These are phyloP conservation scores for Botrytis aclada DNA, from an alignment of 2,329 filamentous ascomycete genomes.

Conservation along the genomic window DNA sequence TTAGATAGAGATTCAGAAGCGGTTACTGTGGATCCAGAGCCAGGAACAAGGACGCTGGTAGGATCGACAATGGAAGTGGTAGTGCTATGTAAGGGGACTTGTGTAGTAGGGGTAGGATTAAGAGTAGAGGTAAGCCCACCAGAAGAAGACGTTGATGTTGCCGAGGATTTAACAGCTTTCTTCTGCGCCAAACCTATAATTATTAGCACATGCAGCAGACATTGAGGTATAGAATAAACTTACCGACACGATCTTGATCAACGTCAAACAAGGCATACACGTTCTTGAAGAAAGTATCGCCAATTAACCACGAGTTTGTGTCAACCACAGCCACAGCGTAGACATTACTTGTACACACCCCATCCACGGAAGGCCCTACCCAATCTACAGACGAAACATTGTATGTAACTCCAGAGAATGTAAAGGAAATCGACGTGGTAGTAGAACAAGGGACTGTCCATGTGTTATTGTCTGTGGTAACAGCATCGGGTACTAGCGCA, in stretches of 20 bases:
- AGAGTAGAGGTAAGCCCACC: conserved; percentile 19
- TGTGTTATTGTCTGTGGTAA: conserved; percentile 54
- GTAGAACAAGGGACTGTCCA: conserved; percentile 74
- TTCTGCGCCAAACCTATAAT: conserved; percentile 19
- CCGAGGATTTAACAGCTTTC: background rate
- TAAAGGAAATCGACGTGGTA: conserved; percentile 56
- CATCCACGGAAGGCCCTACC: conserved; percentile 46
- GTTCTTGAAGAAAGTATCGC: conserved; percentile 84
- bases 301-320: conserved; percentile 66
- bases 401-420: conserved; percentile 67
- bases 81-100: conserved; percentile 1
- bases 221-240: conserved; percentile 28
- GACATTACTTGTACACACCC: conserved; percentile 67
- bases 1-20: conserved; percentile 8
- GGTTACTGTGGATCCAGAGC: background rate
- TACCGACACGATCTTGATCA: conserved; percentile 63
- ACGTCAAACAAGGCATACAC: conserved; percentile 84
- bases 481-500: conserved; percentile 57
- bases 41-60: background rate
- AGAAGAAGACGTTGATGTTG: conserved; percentile 19
- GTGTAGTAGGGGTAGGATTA: background rate
- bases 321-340: conserved; percentile 67
- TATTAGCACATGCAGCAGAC: background rate
- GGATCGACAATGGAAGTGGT: background rate
- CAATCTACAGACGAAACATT: conserved; percentile 69